Evolutionary conservation across 768 basidiomycete species (phyloP), one percentile per base, ranked within the genome.

Genomic region (Mycena crocata): DNA sequence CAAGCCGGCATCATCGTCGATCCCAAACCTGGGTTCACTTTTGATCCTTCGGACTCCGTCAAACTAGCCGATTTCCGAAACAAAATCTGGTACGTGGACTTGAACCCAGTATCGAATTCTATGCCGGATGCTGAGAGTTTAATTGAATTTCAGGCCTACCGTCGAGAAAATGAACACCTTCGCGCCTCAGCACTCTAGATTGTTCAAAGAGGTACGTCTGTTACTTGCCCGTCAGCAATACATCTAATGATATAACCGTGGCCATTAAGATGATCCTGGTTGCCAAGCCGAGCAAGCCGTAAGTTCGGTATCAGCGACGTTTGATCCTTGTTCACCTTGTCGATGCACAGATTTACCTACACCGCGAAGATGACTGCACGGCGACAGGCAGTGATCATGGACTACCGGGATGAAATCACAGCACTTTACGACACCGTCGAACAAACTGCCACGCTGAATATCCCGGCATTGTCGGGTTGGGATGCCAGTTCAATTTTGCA

Each of bases 1-100:
- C 78, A 81, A 68, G 77, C 77, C 44, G 83, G 83, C 2, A 72
- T 84, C 8, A 68, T 85, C n/a, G 71, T 85, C 30, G 76, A 82
- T 30, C 84, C 83, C 13, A 71, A 58, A 32, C 58, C 70, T 21
- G 58, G 63, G 24, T 68, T 63, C 51, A 62, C 64, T 26, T 79
- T 83, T 51, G 80, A 82, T 63, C 73, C 79, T 4, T 31, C 17
- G 14, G 77, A 82, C 62, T 57, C 64, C 15, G 62, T 35, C 3
- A 73, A 72, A 58, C 60, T 82, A 3, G 72, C 71, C 21, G 73
- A 73, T 31, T 83, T 79, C 71, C 67, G 78, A 24, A 77, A 80
- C 62, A 49, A 56, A 50, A 79, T 83, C 19, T 83, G 81, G 80
- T 79, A 42, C 28, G 68, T 57, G 3, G 32, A 10, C 12, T n/a